Conservation (phyloP, 1,284 basidiomycete species). For the Naganishia sp. region DNA sequence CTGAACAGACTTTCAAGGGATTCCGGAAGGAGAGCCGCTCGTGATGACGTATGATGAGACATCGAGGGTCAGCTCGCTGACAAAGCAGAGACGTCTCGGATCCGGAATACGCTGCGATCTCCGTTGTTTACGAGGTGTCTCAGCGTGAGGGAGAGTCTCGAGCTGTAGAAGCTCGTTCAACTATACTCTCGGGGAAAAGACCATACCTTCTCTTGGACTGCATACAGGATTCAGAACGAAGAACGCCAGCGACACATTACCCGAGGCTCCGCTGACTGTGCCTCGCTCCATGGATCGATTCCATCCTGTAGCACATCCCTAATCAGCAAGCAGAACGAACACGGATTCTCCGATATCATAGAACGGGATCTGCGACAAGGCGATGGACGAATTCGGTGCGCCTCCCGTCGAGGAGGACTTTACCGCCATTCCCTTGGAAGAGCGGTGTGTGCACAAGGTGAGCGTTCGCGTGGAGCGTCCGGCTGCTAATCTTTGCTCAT, state of each 20-base stretch:
- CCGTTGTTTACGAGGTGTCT: slow-evolving; percentile 19
- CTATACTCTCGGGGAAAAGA: neutral
- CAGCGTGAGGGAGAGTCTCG: slow-evolving; percentile 2
- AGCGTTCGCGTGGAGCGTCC: slow-evolving; percentile 10
- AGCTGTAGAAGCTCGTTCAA: slow-evolving; percentile 7
- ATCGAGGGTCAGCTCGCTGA: neutral
- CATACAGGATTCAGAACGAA: too few relatives aligned
- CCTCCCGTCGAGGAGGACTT: slow-evolving; percentile 94
- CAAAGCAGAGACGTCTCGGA: neutral
- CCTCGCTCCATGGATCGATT: too few relatives aligned
- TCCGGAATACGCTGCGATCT: neutral
- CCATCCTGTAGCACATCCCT: too few relatives aligned
- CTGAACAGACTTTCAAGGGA: neutral
- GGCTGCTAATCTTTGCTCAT: neutral
- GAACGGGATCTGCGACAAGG: too few relatives aligned
- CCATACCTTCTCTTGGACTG: too few relatives aligned
- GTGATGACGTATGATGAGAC: slow-evolving; percentile 15
- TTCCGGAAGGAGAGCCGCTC: neutral
- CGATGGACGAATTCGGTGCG: slow-evolving; percentile 42
- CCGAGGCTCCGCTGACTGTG: too few relatives aligned
- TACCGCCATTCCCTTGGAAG: slow-evolving; percentile 73
- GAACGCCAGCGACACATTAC: too few relatives aligned
- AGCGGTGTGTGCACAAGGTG: slow-evolving; percentile 81
- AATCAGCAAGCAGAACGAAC: too few relatives aligned
- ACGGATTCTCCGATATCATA: too few relatives aligned